Percentiles rank a stretch among this genome's conserved stretches.
phyloP scores from a whole-genome alignment of 2,329 filamentous ascomycete species.

The Monosporascus sp. region DNA sequence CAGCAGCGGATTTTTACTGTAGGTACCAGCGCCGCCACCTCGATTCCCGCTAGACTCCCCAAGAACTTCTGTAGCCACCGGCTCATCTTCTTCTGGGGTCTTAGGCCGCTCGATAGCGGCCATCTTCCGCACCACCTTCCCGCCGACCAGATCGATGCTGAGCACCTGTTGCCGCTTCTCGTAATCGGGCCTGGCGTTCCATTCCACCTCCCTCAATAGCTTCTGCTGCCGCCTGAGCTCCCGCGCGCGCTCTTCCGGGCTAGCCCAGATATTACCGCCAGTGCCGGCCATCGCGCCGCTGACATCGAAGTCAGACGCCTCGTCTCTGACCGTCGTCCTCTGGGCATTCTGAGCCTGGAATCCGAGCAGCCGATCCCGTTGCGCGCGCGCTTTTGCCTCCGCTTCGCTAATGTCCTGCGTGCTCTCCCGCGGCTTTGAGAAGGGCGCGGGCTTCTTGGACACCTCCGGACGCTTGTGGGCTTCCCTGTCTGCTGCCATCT shows the following conservation, averaged over 20 bases:
- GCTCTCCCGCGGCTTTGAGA: slow-evolving; percentile 41
- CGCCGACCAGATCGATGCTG: slow-evolving; percentile 75
- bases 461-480: slow-evolving; percentile 63
- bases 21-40: slow-evolving; percentile 47
- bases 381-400: slow-evolving; percentile 65
- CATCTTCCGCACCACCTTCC: slow-evolving; percentile 71
- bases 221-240: slow-evolving; percentile 85
- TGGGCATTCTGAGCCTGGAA: slow-evolving; percentile 84
- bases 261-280: slow-evolving; percentile 72
- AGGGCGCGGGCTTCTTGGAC: slow-evolving; percentile 54
- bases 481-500: slow-evolving; percentile 74
- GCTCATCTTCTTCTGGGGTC: slow-evolving; percentile 43
- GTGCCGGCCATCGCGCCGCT: slow-evolving; percentile 37
- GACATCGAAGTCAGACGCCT: slow-evolving; percentile 63
- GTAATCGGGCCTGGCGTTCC: slow-evolving; percentile 78
- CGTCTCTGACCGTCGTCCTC: slow-evolving; percentile 79
- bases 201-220: slow-evolving; percentile 77
- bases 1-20: slow-evolving; percentile 64
- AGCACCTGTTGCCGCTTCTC: slow-evolving; percentile 83
- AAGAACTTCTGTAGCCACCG: slow-evolving; percentile 11
- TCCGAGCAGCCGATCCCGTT: slow-evolving; percentile 72
- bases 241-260: slow-evolving; percentile 71
- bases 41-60: slow-evolving; percentile 32
- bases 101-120: slow-evolving; percentile 54
- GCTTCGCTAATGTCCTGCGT: slow-evolving; percentile 44